These are phyloP conservation scores for Nicotiana otophora DNA, from an alignment of 257 asterid species.

Conservation along the genomic window DNA sequence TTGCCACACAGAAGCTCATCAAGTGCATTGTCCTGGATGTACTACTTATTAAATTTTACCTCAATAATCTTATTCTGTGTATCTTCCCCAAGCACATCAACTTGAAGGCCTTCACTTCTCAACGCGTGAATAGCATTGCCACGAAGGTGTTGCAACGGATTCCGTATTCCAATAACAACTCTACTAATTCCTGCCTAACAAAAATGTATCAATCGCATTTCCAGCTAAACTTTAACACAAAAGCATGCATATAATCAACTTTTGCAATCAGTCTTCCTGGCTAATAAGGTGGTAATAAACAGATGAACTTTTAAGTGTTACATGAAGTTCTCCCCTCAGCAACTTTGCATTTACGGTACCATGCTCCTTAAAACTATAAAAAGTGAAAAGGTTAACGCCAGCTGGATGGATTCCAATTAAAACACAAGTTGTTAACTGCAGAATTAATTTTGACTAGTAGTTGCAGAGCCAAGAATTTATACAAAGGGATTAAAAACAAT, in stretches of 20 bases:
- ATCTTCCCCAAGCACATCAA: slow-evolving; percentile 90
- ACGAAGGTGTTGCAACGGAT: slow-evolving; percentile 87
- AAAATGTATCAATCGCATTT: slow-evolving; percentile 19
- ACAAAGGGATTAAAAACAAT: too few relatives aligned
- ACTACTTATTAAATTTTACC: slow-evolving; percentile 32
- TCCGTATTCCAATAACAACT: slow-evolving; percentile 91
- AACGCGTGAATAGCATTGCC: slow-evolving; percentile 81
- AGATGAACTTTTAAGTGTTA: not conserved
- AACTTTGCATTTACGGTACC: not conserved
- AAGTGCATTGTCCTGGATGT: not conserved
- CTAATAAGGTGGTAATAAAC: not conserved
- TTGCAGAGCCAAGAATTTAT: too few relatives aligned
- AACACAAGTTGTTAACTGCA: not conserved
- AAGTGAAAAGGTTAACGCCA: not conserved
- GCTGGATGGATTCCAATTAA: not conserved
- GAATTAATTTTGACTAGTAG: not conserved
- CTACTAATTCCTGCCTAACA: slow-evolving; percentile 82
- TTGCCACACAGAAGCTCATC: not conserved
- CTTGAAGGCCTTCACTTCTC: slow-evolving; percentile 73
- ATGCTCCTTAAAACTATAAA: not conserved
- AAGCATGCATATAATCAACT: not conserved
- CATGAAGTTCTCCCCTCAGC: not conserved
- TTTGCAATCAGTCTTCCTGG: not conserved
- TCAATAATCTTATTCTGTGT: slow-evolving; percentile 62
- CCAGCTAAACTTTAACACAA: slow-evolving; percentile 9